Evolutionary conservation across 1,284 basidiomycete species (phyloP).

Genomic region (Malassezia caprae): DNA sequence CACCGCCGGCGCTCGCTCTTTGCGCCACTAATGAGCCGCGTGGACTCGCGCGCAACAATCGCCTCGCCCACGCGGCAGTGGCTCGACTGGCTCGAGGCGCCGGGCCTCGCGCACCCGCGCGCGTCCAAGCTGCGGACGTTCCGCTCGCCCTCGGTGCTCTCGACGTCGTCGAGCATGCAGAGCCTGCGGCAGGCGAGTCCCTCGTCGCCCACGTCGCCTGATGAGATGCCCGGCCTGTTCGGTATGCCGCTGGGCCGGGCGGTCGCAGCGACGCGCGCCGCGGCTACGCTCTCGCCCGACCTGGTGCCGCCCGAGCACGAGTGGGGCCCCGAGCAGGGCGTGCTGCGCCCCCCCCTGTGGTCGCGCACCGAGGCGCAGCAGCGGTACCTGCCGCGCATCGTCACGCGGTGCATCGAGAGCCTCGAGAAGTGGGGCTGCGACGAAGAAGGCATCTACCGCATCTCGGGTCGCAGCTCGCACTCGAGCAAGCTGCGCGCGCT

Average conservation of each 20-base stretch:
- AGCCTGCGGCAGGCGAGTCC: constrained; percentile 6
- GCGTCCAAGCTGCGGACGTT: constrained; percentile 3
- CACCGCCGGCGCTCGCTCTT: constrained; percentile 15
- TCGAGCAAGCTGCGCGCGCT: constrained; percentile 28
- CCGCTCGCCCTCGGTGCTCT: constrained; percentile 15
- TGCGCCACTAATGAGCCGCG: constrained; percentile 2
- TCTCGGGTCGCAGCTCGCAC: constrained; percentile 40
- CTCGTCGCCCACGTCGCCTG: not conserved
- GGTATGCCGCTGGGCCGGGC: constrained; percentile 33
- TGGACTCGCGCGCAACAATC: not conserved
- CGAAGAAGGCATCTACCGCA: constrained; percentile 44
- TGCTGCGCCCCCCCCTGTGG: constrained; percentile 11
- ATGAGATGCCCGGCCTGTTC: constrained; percentile 18
- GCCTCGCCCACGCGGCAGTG: constrained; percentile 18
- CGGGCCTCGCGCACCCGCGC: not conserved
- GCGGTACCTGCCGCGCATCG: constrained; percentile 29
- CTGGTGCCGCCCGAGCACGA: constrained; percentile 1
- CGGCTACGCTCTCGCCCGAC: constrained; percentile 8
- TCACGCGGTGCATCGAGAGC: constrained; percentile 38
- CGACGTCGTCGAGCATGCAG: constrained; percentile 16
- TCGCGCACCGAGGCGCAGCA: constrained; percentile 25
- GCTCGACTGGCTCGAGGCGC: constrained; percentile 24
- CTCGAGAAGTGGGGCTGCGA: constrained; percentile 36
- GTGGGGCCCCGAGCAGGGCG: not conserved
- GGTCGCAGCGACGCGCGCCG: constrained; percentile 22